Percentiles rank a stretch among this genome's conserved stretches.
These are phyloP conservation scores for Diplosphaera chodatii DNA, from an alignment of 139 green algal genomes.

Conservation along the genomic window DNA sequence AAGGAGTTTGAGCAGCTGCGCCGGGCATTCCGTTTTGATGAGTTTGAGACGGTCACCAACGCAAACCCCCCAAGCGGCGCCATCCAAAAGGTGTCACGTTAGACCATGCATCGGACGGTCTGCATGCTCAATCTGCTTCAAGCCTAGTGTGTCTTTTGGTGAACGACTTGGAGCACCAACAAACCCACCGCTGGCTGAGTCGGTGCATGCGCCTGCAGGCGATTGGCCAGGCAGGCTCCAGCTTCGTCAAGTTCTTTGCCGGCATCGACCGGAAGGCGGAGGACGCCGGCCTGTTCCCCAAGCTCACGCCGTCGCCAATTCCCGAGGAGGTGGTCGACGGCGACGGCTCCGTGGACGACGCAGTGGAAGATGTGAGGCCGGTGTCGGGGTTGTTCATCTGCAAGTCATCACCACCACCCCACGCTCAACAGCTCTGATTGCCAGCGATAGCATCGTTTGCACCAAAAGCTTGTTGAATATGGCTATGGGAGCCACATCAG, in stretches of 20 bases:
- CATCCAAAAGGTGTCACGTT: not conserved
- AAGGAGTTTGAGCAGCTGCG: slow-evolving; percentile 60
- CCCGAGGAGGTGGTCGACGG: not conserved
- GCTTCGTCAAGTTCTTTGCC: slow-evolving; percentile 18
- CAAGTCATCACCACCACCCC: no score
- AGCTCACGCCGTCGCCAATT: slow-evolving; percentile 29
- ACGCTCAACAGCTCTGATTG: no score
- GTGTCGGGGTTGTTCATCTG: no score
- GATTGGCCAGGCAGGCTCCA: not conserved
- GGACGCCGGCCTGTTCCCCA: slow-evolving; percentile 24
- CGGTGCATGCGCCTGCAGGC: not conserved
- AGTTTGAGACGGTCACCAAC: slow-evolving; percentile 42
- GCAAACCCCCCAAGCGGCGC: not conserved
- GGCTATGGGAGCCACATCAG: no score
- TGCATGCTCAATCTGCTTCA: no score
- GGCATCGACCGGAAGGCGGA: slow-evolving; percentile 42
- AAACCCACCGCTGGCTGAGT: no score
- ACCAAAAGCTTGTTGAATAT: no score
- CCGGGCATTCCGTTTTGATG: slow-evolving; percentile 55
- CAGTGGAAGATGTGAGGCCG: not conserved
- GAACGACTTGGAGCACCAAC: no score
- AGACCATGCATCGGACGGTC: no score
- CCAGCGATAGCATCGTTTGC: no score
- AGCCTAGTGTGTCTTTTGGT: no score
- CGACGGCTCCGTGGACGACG: not conserved